Evolutionary conservation across 352 stramenopile genomes (phyloP).

Genomic region (Pythium scleroteichum): DNA sequence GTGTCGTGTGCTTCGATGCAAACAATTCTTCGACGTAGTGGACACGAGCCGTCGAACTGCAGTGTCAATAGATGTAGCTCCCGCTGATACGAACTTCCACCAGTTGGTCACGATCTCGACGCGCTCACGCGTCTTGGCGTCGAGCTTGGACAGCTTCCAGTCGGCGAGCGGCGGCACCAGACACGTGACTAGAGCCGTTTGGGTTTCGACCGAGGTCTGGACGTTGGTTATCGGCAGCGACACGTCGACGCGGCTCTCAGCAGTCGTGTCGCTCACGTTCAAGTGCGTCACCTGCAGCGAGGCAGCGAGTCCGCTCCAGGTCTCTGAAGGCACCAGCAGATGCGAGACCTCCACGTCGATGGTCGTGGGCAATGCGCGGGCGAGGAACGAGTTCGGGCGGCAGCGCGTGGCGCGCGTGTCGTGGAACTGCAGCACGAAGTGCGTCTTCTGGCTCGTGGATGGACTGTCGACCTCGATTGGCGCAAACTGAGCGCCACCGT

Average conservation of each 20-base stretch:
- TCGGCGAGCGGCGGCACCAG: constrained; percentile 38
- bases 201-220: not conserved
- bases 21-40: too few species aligned
- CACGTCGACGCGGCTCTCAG: constrained; percentile 21
- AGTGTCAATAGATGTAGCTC: constrained; percentile 25
- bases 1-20: too few species aligned
- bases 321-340: constrained; percentile 15
- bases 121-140: constrained; percentile 16
- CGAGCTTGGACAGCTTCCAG: constrained; percentile 33
- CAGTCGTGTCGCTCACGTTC: constrained; percentile 11
- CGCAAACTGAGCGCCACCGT: constrained; percentile 46
- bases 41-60: too few species aligned
- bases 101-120: constrained; percentile 21
- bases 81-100: constrained; percentile 30
- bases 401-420: constrained; percentile 37
- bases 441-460: not conserved
- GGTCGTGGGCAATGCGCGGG: constrained; percentile 33
- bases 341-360: constrained; percentile 47
- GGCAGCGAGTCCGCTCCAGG: constrained; percentile 19
- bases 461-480: constrained; percentile 21
- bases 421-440: constrained; percentile 32
- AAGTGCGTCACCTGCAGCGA: constrained; percentile 16
- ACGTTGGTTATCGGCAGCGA: constrained; percentile 34
- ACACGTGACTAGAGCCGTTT: constrained; percentile 28
- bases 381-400: constrained; percentile 59